Evolutionary conservation across 495 filamentous ascomycete species (phyloP).

Genomic region (Xylaria castorea): DNA sequence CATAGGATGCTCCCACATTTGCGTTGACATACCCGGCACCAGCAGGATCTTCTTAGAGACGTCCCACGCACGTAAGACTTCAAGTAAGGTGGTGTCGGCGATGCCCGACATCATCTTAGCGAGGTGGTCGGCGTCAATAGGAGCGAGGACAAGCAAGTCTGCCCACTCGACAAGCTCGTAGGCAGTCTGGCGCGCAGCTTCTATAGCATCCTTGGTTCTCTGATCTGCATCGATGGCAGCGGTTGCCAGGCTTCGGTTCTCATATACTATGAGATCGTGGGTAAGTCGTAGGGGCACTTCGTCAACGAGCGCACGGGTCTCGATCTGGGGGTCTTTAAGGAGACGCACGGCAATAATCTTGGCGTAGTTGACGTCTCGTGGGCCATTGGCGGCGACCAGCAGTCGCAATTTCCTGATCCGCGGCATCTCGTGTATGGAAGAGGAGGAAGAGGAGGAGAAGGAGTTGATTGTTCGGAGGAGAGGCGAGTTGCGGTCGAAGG

Average conservation of each 20-base stretch:
- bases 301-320: constrained; percentile 61
- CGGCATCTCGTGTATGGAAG: constrained; percentile 51
- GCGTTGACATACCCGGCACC: constrained; percentile 80
- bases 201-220: constrained; percentile 48
- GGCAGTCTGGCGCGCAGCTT: constrained; percentile 59
- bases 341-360: constrained; percentile 61
- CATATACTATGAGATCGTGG: constrained; percentile 58
- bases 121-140: constrained; percentile 81
- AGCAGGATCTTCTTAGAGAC: constrained; percentile 81
- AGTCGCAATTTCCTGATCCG: constrained; percentile 55
- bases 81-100: constrained; percentile 73
- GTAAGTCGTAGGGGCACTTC: constrained; percentile 57
- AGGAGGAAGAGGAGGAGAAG: constrained; percentile 41
- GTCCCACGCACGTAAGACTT: constrained; percentile 81
- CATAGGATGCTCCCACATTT: constrained; percentile 87
- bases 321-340: constrained; percentile 61
- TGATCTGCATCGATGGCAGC: constrained; percentile 37
- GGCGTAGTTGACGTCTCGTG: constrained; percentile 58
- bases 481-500: constrained; percentile 24
- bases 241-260: constrained; percentile 49
- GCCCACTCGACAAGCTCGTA: constrained; percentile 83
- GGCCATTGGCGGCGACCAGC: constrained; percentile 60
- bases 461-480: constrained; percentile 34
- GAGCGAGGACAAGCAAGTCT: constrained; percentile 81
- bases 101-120: constrained; percentile 84